Conservation (phyloP, 371 early-diverging fungal genomes). For the Apophysomyces variabilis region DNA sequence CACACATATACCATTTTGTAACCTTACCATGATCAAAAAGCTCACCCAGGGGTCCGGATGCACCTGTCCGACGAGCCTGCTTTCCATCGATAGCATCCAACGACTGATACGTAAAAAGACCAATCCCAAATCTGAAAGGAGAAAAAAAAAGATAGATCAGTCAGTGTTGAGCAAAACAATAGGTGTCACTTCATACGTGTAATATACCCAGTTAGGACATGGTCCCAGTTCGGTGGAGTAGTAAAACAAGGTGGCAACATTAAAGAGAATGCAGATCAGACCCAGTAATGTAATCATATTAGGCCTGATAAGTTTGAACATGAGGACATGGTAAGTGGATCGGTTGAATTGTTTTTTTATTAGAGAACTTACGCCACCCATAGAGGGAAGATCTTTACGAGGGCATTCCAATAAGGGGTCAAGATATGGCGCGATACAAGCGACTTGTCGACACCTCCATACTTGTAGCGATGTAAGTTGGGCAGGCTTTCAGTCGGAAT, state of each 20-base stretch:
- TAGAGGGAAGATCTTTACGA: constrained; percentile 86
- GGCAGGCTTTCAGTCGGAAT: constrained; percentile 40
- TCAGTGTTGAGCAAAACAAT: background rate
- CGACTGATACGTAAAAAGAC: constrained; percentile 93
- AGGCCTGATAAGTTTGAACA: constrained; percentile 66
- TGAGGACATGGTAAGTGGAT: background rate
- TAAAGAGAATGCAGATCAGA: constrained; percentile 79
- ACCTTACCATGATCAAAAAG: constrained; percentile 88
- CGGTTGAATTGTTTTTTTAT: background rate
- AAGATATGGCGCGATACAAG: constrained; percentile 87
- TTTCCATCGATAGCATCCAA: constrained; percentile 99
- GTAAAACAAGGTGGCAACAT: constrained; percentile 72
- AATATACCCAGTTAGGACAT: constrained; percentile 89
- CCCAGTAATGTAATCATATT: constrained; percentile 98
- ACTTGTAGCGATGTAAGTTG: constrained; percentile 82
- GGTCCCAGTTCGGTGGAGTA: constrained; percentile 81
- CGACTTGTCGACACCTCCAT: constrained; percentile 88
- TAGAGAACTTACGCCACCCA: constrained; percentile 81
- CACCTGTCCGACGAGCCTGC: constrained; percentile 94
- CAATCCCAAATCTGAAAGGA: constrained; percentile 73
- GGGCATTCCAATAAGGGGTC: constrained; percentile 89
- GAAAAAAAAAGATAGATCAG: background rate
- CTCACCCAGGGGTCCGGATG: constrained; percentile 94
- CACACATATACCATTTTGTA: background rate
- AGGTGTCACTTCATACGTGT: constrained; percentile 39